Evolutionary conservation across 1,284 basidiomycete genomes (phyloP).

Genomic region (Inonotus hispidus): DNA sequence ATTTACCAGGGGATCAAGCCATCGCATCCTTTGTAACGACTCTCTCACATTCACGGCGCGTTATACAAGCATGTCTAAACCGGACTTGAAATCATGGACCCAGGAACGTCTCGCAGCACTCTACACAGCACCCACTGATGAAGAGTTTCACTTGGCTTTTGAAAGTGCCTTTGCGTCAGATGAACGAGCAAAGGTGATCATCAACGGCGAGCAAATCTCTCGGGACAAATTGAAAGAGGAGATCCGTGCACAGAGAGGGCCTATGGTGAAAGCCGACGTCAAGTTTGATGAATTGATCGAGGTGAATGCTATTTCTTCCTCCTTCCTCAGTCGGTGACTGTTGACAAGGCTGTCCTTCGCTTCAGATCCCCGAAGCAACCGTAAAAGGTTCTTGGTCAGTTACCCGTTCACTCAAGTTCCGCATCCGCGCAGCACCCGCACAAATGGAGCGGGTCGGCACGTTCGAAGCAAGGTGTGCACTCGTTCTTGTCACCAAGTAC

Average conservation of each 20-base stretch:
- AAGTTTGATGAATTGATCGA: constrained; percentile 32
- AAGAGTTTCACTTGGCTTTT: constrained; percentile 23
- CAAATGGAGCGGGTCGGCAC: constrained; percentile 32
- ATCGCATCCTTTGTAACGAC: not conserved
- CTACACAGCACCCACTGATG: constrained; percentile 25
- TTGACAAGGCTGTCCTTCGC: not conserved
- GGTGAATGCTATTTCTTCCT: not conserved
- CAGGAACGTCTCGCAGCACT: constrained; percentile 23
- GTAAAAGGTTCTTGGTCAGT: constrained; percentile 39
- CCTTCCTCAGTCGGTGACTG: not conserved
- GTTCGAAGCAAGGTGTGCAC: constrained; percentile 40
- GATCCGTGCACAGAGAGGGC: constrained; percentile 19
- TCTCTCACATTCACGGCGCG: not conserved
- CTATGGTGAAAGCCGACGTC: constrained; percentile 24
- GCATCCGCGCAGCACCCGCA: constrained; percentile 39
- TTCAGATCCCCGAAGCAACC: constrained; percentile 29
- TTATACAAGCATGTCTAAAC: not conserved
- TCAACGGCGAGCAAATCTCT: constrained; percentile 30
- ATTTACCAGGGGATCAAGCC: not conserved
- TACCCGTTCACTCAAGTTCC: constrained; percentile 38
- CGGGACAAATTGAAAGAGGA: constrained; percentile 30
- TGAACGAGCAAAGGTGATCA: constrained; percentile 20
- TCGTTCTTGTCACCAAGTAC: not conserved
- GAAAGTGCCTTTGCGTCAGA: constrained; percentile 29
- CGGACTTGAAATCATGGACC: constrained; percentile 7